Conservation (phyloP, 768 basidiomycete genomes). For the Termitomyces sp. region DNA sequence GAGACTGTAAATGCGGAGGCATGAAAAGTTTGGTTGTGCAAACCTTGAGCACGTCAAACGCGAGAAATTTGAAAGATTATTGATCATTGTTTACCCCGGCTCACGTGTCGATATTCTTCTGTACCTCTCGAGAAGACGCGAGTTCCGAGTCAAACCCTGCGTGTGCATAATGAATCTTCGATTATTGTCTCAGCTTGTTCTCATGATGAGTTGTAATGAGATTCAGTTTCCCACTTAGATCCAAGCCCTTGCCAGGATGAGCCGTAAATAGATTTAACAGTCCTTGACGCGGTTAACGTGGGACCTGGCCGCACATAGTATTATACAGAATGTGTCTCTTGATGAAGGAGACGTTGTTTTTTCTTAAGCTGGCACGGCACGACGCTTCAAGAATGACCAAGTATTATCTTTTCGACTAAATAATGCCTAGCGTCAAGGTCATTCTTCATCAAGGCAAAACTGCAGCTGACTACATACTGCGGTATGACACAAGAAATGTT, state of each 20-base stretch:
- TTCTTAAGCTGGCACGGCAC: not conserved
- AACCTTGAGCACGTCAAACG: constrained; percentile 1
- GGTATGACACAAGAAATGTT: not conserved
- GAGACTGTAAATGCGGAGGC: constrained; percentile 45
- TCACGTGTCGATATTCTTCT: constrained; percentile 2
- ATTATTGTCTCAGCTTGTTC: not conserved
- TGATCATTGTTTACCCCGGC: constrained; percentile 22
- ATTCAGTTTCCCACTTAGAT: not conserved
- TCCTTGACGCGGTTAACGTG: too few relatives aligned
- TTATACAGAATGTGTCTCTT: not conserved
- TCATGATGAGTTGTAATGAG: not conserved
- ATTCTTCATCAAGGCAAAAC: not conserved
- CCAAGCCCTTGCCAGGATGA: not conserved
- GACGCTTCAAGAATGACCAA: too few relatives aligned
- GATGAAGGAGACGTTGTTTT: not conserved
- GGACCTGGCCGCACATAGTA: not conserved
- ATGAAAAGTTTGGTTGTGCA: constrained; percentile 23
- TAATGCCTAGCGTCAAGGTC: not conserved
- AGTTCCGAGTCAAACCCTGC: too few relatives aligned
- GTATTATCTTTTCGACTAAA: not conserved
- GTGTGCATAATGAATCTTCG: too few relatives aligned
- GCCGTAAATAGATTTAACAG: not conserved
- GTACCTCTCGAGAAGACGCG: too few relatives aligned
- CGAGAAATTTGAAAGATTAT: constrained; percentile 30
- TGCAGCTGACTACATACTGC: not conserved